Percentiles rank a stretch among this genome's conserved stretches.
Evolutionary conservation across 441 rosid species (phyloP).

Genomic region (Euphorbia schlechtendalii): DNA sequence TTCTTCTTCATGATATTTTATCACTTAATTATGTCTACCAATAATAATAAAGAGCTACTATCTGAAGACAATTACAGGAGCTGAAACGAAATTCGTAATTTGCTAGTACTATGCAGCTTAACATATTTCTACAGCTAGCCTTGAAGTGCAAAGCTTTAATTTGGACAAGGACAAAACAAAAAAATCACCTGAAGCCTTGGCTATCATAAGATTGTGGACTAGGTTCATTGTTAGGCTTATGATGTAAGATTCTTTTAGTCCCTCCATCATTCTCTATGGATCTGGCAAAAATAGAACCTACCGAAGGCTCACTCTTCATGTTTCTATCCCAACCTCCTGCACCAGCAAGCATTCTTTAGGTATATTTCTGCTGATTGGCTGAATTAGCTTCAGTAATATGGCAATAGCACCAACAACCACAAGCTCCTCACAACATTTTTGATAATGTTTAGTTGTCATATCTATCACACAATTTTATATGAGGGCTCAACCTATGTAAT

Average conservation of each 20-base stretch:
- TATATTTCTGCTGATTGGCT: conserved; percentile 65
- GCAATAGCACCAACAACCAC: conserved; percentile 81
- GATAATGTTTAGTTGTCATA: conserved; percentile 65
- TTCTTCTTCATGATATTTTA: neutral
- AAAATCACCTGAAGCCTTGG: conserved; percentile 42
- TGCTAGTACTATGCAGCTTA: neutral
- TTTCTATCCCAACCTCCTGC: conserved; percentile 66
- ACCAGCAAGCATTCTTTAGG: conserved; percentile 46
- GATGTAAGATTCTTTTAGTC: conserved; percentile 31
- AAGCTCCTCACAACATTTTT: conserved; percentile 78
- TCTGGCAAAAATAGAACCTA: conserved; percentile 38
- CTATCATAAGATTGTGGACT: conserved; percentile 34
- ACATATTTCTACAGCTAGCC: neutral
- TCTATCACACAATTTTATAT: too few relatives aligned
- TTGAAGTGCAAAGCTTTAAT: neutral
- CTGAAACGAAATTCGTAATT: neutral
- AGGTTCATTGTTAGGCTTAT: conserved; percentile 36
- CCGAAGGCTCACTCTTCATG: conserved; percentile 54
- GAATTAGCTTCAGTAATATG: conserved; percentile 53
- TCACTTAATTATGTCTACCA: neutral
- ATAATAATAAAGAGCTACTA: neutral
- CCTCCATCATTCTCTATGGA: conserved; percentile 43
- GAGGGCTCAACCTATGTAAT: too few relatives aligned
- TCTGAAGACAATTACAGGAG: neutral
- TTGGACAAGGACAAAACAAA: neutral